Conservation (phyloP, 2,329 filamentous ascomycete genomes). For the Ascosphaera aggregata region DNA sequence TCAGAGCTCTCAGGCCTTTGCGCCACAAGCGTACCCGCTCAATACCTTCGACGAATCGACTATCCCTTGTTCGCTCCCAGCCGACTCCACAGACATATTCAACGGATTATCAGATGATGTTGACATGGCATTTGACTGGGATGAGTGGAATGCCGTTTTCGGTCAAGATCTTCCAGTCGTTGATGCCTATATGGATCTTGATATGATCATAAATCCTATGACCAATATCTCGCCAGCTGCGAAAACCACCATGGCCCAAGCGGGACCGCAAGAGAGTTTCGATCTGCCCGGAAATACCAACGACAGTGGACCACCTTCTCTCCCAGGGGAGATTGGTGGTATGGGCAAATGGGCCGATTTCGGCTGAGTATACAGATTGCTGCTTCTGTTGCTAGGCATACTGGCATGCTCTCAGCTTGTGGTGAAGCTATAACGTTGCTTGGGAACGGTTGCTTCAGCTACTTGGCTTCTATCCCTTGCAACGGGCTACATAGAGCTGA, state of each 20-base stretch:
- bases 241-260: not conserved
- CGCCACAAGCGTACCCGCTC: not conserved
- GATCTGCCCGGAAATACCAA: not conserved
- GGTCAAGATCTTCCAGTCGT: conserved; percentile 22
- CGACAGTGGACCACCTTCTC: not conserved
- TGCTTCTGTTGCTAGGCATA: too few relatives aligned
- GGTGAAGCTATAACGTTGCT: too few relatives aligned
- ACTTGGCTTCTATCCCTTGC: too few relatives aligned
- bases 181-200: conserved; percentile 21
- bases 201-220: conserved; percentile 10
- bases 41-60: not conserved
- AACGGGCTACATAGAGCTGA: too few relatives aligned
- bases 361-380: conserved; percentile 4
- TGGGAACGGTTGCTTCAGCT: too few relatives aligned
- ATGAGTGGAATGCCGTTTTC: conserved; percentile 26
- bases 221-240: conserved; percentile 6
- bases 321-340: not conserved
- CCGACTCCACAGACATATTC: not conserved
- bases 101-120: not conserved
- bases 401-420: too few relatives aligned
- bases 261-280: conserved; percentile 1
- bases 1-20: not conserved
- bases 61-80: not conserved
- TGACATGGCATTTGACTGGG: conserved; percentile 20
- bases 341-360: conserved; percentile 6